Evolutionary conservation across 805 yeast genomes (phyloP), one percentile per base, ranked within the genome.

Genomic region (Candida nemodendra): DNA sequence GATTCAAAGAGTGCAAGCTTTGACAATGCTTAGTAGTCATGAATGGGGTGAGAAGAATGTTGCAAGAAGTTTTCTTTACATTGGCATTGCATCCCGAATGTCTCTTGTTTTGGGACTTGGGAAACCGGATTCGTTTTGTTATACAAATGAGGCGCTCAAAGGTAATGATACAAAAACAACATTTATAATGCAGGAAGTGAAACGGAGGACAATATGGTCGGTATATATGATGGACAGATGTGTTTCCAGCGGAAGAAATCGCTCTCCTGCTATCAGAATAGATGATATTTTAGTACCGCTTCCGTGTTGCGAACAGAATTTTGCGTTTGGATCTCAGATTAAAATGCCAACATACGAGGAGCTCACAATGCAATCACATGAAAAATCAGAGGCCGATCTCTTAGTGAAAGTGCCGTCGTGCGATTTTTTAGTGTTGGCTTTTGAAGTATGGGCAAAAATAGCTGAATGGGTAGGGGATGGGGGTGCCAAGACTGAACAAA

Each of bases 181-280:
- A 9, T 53, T 54, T 24, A 54, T 66, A 15, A 39, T 50, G 5
- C 36, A 45, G 11, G 72, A 67, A 36, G 50, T 58, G 19, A 57
- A 62, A 43, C 32, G 68, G 23, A 43, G 72, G 30, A 65, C 72
- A 3, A 47, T 66, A 4, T 67, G 72, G 72, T 45, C 64, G 4
- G 68, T 65, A 9, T 65, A 60, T 36, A 64, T 66, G 69, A 64
- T 67, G 69, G 72, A 66, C 42, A 39, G 68, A 25, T 64, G 69
- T 39, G 65, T 59, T 25, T 57, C 66, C 7, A 59, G 66, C 42
- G 68, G 69, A 3, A 43, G 65, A 34, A 51, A 57, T 22, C 39
- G 69, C 21, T 53, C 61, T 8, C 53, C 65, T 13, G 61, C 66
- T 19, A 54, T 66, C 4, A 50, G 52, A 36, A 48, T 64, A 17